Evolutionary conservation across 2,329 filamentous ascomycete species (phyloP).

Genomic region (Talaromyces piceae): DNA sequence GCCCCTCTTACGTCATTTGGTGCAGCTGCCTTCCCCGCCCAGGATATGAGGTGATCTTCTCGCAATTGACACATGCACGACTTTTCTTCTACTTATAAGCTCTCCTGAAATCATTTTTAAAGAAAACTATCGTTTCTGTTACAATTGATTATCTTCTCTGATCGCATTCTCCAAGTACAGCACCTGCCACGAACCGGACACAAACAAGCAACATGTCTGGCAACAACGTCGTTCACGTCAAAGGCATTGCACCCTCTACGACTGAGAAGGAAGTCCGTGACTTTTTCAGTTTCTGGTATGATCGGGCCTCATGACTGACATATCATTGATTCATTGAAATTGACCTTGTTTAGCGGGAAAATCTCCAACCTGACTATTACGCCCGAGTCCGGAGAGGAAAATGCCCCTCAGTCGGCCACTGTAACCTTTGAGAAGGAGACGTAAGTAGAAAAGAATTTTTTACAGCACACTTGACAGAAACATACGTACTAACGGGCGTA

Average conservation of each 20-base stretch:
- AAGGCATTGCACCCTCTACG: slow-evolving; percentile 76
- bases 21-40: neutral
- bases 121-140: neutral
- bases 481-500: neutral
- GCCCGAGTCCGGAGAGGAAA: slow-evolving; percentile 44
- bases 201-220: slow-evolving; percentile 43
- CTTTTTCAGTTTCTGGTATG: slow-evolving; percentile 94
- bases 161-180: neutral
- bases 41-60: neutral
- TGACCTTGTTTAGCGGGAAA: slow-evolving; percentile 61
- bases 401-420: slow-evolving; percentile 71
- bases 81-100: neutral
- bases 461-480: neutral
- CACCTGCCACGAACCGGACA: neutral
- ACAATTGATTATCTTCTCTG: neutral
- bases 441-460: slow-evolving; percentile 27
- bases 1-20: slow-evolving; percentile 3
- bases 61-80: neutral
- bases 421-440: slow-evolving; percentile 96
- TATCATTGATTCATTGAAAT: neutral
- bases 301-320: neutral
- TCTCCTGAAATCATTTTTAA: neutral
- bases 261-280: slow-evolving; percentile 86
- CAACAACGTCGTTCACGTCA: slow-evolving; percentile 69
- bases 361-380: slow-evolving; percentile 76